These are phyloP conservation scores for Penstemon barbatus DNA, from an alignment of 257 asterid genomes.

Conservation along the genomic window DNA sequence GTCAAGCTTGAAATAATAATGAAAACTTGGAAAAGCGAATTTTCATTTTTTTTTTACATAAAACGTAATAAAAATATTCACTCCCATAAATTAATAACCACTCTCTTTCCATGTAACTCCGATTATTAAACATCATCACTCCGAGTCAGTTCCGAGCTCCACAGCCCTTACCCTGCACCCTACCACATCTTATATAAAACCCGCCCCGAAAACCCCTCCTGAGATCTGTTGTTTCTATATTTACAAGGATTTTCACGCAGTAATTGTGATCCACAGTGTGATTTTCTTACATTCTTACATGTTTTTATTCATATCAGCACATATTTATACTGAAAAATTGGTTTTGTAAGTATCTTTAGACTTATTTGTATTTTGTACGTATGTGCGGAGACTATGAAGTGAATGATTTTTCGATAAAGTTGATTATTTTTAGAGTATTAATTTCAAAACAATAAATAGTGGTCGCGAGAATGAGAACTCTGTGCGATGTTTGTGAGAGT, in stretches of 20 bases:
- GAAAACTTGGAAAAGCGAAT: no score
- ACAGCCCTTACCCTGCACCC: not conserved
- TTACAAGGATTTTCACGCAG: conserved; percentile 15
- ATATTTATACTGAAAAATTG: not conserved
- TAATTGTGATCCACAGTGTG: conserved; percentile 23
- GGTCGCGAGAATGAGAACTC: conserved; percentile 58
- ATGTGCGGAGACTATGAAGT: conserved; percentile 18
- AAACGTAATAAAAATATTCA: not conserved
- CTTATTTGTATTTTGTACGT: not conserved
- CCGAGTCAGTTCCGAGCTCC: not conserved
- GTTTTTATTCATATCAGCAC: conserved; percentile 10
- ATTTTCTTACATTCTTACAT: not conserved
- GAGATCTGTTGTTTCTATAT: not conserved
- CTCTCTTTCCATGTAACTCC: no score
- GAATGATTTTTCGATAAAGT: not conserved
- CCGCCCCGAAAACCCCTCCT: conserved; percentile 18
- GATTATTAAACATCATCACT: no score
- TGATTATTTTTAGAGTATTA: not conserved
- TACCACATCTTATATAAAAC: conserved; percentile 1
- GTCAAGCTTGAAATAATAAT: no score
- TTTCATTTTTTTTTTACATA: no score
- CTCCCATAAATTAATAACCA: not conserved
- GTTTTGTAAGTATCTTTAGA: not conserved
- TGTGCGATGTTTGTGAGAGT: conserved; percentile 92
- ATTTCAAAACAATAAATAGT: conserved; percentile 13